phyloP scores from a whole-genome alignment of 306 rosid species.

The Acmispon strigosus region DNA sequence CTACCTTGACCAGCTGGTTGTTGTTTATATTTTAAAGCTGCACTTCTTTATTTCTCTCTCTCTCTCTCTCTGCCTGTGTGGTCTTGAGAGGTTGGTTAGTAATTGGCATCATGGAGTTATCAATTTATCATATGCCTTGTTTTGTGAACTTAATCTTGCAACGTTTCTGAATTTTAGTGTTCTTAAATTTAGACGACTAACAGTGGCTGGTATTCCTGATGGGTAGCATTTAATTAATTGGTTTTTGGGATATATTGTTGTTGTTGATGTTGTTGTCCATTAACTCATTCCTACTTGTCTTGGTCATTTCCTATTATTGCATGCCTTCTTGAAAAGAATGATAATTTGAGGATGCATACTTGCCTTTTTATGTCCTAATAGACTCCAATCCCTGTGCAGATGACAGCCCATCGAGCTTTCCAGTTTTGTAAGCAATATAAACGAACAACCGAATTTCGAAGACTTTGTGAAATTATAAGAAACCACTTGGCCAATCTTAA shows the following conservation, averaged over 20 bases:
- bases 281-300: neutral
- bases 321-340: neutral
- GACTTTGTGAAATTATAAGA: conserved; percentile 89
- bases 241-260: neutral
- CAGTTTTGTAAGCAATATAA: conserved; percentile 98
- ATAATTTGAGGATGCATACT: neutral
- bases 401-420: conserved; percentile 99
- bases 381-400: conserved; percentile 38
- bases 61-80: neutral
- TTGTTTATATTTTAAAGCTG: neutral
- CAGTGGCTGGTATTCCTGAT: neutral
- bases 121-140: neutral
- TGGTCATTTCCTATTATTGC: neutral
- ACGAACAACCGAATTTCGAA: conserved; percentile 88
- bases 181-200: neutral
- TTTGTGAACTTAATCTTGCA: neutral
- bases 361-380: neutral
- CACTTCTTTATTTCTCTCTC: too few species aligned
- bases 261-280: neutral
- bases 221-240: neutral
- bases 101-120: neutral
- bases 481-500: conserved; percentile 85
- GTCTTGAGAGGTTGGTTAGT: neutral
- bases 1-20: neutral
- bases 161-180: neutral